A percentile compares a stretch with the other conserved stretches of the same genome.
Conservation (phyloP, 2,329 filamentous ascomycete genomes). For the Colletotrichum zoysiae region DNA sequence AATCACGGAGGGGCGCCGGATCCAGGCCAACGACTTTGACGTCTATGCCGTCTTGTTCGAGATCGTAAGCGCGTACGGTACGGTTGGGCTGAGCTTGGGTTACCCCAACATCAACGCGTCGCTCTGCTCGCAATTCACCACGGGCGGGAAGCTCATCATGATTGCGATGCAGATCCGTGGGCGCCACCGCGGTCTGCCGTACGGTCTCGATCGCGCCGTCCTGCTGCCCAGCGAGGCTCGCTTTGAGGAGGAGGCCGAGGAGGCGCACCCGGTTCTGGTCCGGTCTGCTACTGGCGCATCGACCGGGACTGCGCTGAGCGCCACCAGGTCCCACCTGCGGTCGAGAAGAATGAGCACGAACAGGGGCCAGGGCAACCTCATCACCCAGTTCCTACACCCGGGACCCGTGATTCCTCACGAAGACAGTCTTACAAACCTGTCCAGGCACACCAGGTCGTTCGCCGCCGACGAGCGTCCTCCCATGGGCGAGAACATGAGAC, state of each 20-base stretch:
- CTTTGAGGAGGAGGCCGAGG: slow-evolving; percentile 65
- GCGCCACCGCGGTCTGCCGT: slow-evolving; percentile 76
- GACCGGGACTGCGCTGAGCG: slow-evolving; percentile 48
- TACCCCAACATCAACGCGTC: slow-evolving; percentile 82
- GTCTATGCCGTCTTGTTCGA: slow-evolving; percentile 84
- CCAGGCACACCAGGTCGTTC: slow-evolving; percentile 34
- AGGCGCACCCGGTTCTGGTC: slow-evolving; percentile 56
- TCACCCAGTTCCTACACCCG: slow-evolving; percentile 62
- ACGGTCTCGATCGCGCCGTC: slow-evolving; percentile 73
- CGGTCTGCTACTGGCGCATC: slow-evolving; percentile 54
- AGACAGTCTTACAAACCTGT: slow-evolving; percentile 25
- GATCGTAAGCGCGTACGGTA: slow-evolving; percentile 91
- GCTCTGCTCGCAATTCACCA: slow-evolving; percentile 84
- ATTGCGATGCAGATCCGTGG: slow-evolving; percentile 78
- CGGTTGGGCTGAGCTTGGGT: slow-evolving; percentile 90
- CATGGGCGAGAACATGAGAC: slow-evolving; percentile 28
- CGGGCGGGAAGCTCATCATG: slow-evolving; percentile 77
- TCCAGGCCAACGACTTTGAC: slow-evolving; percentile 74
- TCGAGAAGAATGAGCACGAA: slow-evolving; percentile 48
- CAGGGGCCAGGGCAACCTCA: slow-evolving; percentile 53
- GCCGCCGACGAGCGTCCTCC: slow-evolving; percentile 17
- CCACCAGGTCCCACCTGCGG: slow-evolving; percentile 37
- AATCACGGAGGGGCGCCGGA: slow-evolving; percentile 83
- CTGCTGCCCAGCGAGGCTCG: slow-evolving; percentile 69
- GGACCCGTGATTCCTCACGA: slow-evolving; percentile 57